Evolutionary conservation across 2,329 filamentous ascomycete genomes (phyloP).

Genomic region (Aureobasidium sp.): DNA sequence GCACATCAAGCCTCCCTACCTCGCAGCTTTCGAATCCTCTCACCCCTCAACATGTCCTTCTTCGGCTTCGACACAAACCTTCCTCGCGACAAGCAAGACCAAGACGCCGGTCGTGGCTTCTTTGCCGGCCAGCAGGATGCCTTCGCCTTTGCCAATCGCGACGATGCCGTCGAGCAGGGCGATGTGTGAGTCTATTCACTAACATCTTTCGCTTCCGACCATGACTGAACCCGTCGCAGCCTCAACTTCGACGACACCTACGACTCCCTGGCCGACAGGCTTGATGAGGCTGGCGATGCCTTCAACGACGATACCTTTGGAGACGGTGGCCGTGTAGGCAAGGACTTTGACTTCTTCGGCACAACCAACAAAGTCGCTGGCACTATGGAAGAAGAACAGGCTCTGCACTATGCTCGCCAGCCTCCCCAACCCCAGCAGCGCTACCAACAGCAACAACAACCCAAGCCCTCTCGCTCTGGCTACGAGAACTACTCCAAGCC

Average conservation of each 20-base stretch:
- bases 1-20: background rate
- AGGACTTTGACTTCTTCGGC: slow-evolving; percentile 96
- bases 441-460: slow-evolving; percentile 36
- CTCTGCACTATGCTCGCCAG: slow-evolving; percentile 71
- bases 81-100: slow-evolving; percentile 50
- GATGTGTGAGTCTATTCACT: slow-evolving; percentile 45
- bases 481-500: slow-evolving; percentile 88
- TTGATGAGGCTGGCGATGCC: slow-evolving; percentile 85
- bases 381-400: slow-evolving; percentile 85
- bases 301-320: slow-evolving; percentile 96
- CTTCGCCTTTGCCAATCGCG: slow-evolving; percentile 70
- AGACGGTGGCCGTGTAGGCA: slow-evolving; percentile 57
- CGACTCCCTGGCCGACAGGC: slow-evolving; percentile 82
- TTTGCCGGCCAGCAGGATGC: slow-evolving; percentile 71
- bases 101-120: slow-evolving; percentile 51
- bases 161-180: slow-evolving; percentile 50
- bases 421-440: slow-evolving; percentile 46
- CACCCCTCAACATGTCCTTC: slow-evolving; percentile 60
- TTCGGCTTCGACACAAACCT: slow-evolving; percentile 76
- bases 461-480: slow-evolving; percentile 65
- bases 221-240: slow-evolving; percentile 35
- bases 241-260: slow-evolving; percentile 96
- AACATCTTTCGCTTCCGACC: slow-evolving; percentile 24
- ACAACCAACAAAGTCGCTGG: slow-evolving; percentile 80
- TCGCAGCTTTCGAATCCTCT: background rate